Evolutionary conservation across 441 rosid species (phyloP), one percentile per base, ranked within the genome.

Genomic region (Arabidopsis lyrata): DNA sequence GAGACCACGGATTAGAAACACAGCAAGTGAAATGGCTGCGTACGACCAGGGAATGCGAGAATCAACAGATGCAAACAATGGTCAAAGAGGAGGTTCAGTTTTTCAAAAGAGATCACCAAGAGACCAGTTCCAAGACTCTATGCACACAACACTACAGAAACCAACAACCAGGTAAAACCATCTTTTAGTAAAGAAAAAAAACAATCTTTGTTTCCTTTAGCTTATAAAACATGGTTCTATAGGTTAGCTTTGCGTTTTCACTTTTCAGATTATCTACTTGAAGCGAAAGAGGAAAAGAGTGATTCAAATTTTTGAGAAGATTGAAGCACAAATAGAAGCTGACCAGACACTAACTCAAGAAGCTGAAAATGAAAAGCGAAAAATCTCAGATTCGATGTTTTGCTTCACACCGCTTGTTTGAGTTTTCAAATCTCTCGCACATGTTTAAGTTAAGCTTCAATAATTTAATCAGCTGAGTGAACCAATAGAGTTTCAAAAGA

Each of bases 31-130:
- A 68, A 68, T 77, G 59, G 47, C 69, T 41, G 78, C 63, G 47
- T 77, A 70, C n/a, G 82, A 74, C 66, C 61, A 58, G 5, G 54
- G 71, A 61, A 78, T 62, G 57, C 59, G 75, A 35, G 83, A 61
- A 79, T 72, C 78, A 80, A 56, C 71, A 75, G 85, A 70, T 70
- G 68, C 62, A 80, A 72, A 73, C 75, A 78, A 58, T 13, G 2
- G 27, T 8, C 80, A 52, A 71, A 77, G 83, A 79, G 81, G 66
- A 59, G 77, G 70, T 36, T 76, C 82, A n/a, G 84, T 82, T 50
- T 70, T 75, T 45, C 80, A 69, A 10, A 72, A 70, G 75, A 81
- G 82, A 73, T 60, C 47, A 58, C 53, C 81, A 58, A 73, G 65
- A 52, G 77, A 78, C 63, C 78, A 56, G n/a, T 80, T 61, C 56